phyloP scores from a whole-genome alignment of 257 asterid species.

The Paraleonurus japonicus region DNA sequence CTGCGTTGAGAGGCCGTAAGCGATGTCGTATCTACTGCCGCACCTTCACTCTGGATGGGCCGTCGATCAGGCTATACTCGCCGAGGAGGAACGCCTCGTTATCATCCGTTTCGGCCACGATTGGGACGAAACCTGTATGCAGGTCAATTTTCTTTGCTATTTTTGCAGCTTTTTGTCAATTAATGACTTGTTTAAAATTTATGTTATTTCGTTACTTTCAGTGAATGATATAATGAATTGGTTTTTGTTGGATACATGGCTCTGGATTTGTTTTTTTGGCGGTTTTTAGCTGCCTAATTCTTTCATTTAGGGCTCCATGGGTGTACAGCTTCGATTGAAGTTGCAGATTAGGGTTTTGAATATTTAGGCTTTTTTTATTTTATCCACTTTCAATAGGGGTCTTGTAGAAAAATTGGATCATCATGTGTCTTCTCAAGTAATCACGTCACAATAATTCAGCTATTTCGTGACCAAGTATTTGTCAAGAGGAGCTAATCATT shows the following conservation, averaged over 20 bases:
- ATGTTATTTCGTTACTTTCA: not conserved
- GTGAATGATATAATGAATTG: not conserved
- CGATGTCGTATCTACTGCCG: conserved; percentile 84
- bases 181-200: not conserved
- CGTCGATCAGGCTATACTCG: conserved; percentile 88
- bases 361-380: not conserved
- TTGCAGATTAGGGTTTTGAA: not conserved
- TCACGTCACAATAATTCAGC: not conserved
- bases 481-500: not conserved
- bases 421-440: not conserved
- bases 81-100: conserved; percentile 96
- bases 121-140: conserved; percentile 98
- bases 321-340: not conserved
- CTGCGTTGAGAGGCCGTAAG: conserved; percentile 14
- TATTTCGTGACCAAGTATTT: not conserved
- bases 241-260: not conserved
- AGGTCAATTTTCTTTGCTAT: conserved; percentile 40
- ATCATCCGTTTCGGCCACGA: conserved; percentile 93
- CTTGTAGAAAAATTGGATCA: not conserved
- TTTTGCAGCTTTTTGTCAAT: too few relatives aligned
- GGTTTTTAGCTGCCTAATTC: not conserved
- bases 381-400: not conserved
- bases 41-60: conserved; percentile 99
- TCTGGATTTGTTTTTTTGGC: not conserved
- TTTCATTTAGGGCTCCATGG: conserved; percentile 18